Evolutionary conservation across 176 grass and related monocot species (phyloP), one percentile per base, ranked within the genome.

Genomic region (Oryza coarctata): DNA sequence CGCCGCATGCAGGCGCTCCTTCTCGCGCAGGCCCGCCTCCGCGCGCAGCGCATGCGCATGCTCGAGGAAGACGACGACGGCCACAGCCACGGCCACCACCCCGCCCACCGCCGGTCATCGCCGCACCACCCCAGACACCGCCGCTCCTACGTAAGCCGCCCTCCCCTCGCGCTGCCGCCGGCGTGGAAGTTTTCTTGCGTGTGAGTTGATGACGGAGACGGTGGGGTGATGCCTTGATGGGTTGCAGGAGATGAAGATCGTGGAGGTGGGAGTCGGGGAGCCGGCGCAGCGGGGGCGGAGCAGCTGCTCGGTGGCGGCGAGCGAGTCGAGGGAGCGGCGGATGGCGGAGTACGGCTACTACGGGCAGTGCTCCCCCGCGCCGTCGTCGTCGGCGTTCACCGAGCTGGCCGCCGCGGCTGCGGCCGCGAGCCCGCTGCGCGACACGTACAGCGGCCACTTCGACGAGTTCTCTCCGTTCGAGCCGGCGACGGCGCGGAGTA

Each of bases 1-100:
- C 88, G 87, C 5, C 90, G 94, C 33, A 97, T 97, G 91, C 91
- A 94, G 79, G 89, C 91, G 1, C 82, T 97, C 36, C 35, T 97
- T 23, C 44, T 76, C 17, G 94, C 91, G 3, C 94, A 97, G 83
- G 84, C 82, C 17, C 58, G 87, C 74, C 84, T 90, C 63, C 87
- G 89, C 12, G 91, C 82, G 5, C 91, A 94, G 75, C 88, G 82
- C 75, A 47, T 89, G 60, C 82, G 89, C 61, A 79, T 90, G 85
- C 49, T 85, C 18, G 91, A 94, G 73, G 74, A 79, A 0, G 81
- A 82, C 38, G 77, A 78, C 62, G 6, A 30, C 44, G 11, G 29
- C 20, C 82, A 88, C 58, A 5, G 34, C 20, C 50, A 67, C 26
- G 60, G 34, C 44, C 75, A 18, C 76, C 58, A 61, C 43, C 65